These are phyloP conservation scores for Cochliopodium minus DNA, from an alignment of 208 protist species.

Conservation along the genomic window DNA sequence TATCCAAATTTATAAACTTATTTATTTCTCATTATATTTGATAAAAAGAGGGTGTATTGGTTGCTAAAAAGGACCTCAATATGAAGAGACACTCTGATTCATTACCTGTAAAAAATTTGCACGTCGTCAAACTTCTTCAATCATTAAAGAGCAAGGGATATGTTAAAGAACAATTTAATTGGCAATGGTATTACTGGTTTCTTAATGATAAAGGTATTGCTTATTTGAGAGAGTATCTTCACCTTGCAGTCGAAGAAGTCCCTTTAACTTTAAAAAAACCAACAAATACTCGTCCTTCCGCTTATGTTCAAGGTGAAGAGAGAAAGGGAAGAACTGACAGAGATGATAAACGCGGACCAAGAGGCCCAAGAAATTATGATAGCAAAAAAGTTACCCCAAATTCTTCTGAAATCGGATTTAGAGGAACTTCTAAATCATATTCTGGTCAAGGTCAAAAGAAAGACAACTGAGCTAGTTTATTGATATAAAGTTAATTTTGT, in stretches of 20 bases:
- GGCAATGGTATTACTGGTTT: conserved; percentile 78
- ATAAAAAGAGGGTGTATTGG: conserved; percentile 27
- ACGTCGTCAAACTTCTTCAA: conserved; percentile 17
- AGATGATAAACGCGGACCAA: too few relatives aligned
- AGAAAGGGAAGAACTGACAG: too few relatives aligned
- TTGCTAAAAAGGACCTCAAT: conserved; percentile 28
- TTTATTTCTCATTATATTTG: too few relatives aligned
- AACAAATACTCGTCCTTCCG: conserved; percentile 4
- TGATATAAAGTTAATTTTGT: too few relatives aligned
- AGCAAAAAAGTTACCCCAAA: too few relatives aligned
- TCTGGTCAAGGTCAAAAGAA: too few relatives aligned
- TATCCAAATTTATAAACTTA: too few relatives aligned
- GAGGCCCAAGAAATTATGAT: too few relatives aligned
- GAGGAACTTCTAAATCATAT: too few relatives aligned
- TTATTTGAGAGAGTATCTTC: conserved; percentile 71
- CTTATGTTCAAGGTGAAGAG: too few relatives aligned
- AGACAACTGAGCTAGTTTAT: too few relatives aligned
- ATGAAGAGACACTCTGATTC: conserved; percentile 19
- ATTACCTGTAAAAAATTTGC: conserved; percentile 13
- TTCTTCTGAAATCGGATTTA: too few relatives aligned
- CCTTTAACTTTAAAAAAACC: conserved; percentile 73
- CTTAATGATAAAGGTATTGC: conserved; percentile 65
- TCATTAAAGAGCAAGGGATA: conserved; percentile 17
- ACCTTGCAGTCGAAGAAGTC: conserved; percentile 54
- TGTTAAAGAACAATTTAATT: conserved; percentile 73